Evolutionary conservation across 2,329 filamentous ascomycete genomes (phyloP), one percentile per base, ranked within the genome.

Genomic region (Simplicillium aogashimaense): DNA sequence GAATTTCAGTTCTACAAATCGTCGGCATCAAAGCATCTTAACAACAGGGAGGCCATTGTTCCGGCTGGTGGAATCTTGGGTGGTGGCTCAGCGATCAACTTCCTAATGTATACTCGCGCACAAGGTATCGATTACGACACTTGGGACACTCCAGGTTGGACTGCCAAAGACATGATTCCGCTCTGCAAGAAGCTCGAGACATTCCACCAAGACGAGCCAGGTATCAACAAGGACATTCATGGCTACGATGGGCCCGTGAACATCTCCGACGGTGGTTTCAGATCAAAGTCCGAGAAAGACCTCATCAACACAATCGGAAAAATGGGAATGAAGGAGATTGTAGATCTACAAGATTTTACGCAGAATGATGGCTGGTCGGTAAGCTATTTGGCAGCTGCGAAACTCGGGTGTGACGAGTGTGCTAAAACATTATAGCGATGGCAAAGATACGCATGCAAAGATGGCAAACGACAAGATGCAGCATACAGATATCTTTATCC

Each of bases 401-500:
- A 25, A 9, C 5, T 25, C 20, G 6, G 9, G 5, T 25, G 20
- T 25, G 20, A 9, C 6, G 6, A 9, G 9, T 9, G 9, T 32
- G 7, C 5, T 32, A 32, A 32, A 7, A 32, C 11, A 5, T 32
- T 32, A 6, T 36, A 67, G 54, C 58, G 66, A 47, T 66, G 66
- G 61, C 52, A 63, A 18, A 59, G 65, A n/a, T 74, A 70, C 44
- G 62, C 74, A 16, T 57, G 58, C 1, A 61, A 58, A 0, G 64
- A 72, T 25, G 72, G 72, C 15, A 58, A 57, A 37, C 65, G 74
- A 17, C 71, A 74, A 50, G 74, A 78, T 49, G 56, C 72, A 3
- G 74, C 72, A 1, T 65, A 69, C 45, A 50, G 59, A 25, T 77
- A 72, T 43, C 47, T 79, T 8, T 73, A 76, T 45, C 70, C 72